Evolutionary conservation across 2,329 filamentous ascomycete genomes (phyloP).

Genomic region (Ophiostoma sp.): DNA sequence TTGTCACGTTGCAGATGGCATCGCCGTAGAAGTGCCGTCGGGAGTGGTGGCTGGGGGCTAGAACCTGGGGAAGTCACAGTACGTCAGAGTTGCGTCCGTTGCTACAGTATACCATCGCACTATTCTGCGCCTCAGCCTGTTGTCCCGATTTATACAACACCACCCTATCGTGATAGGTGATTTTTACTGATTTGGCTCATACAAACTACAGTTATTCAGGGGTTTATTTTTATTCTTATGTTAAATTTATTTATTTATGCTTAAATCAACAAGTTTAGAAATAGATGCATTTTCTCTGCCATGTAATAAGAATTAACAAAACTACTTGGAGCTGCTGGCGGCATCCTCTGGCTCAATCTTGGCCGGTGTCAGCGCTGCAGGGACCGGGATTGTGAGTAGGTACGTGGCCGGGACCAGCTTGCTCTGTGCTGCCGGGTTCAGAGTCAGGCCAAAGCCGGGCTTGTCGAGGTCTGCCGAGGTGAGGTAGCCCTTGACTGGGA

Average conservation of each 20-base stretch:
- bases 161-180: no score
- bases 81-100: background rate
- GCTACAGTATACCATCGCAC: background rate
- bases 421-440: conserved; percentile 67
- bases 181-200: no score
- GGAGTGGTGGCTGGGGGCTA: background rate
- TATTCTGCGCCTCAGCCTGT: background rate
- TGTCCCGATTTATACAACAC: background rate
- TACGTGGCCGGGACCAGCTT: conserved; percentile 71
- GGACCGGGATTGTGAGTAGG: conserved; percentile 63
- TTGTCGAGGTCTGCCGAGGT: conserved; percentile 76
- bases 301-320: background rate
- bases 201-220: no score
- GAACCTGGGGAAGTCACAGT: background rate
- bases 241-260: no score
- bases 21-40: background rate
- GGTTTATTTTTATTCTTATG: no score
- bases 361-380: conserved; percentile 27
- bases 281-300: background rate
- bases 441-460: conserved; percentile 82
- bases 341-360: background rate
- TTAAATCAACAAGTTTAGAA: no score
- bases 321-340: background rate
- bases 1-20: conserved; percentile 2
- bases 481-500: conserved; percentile 75